These are phyloP conservation scores for Colletotrichum incanum DNA, from an alignment of 2,329 filamentous ascomycete species.

Conservation along the genomic window DNA sequence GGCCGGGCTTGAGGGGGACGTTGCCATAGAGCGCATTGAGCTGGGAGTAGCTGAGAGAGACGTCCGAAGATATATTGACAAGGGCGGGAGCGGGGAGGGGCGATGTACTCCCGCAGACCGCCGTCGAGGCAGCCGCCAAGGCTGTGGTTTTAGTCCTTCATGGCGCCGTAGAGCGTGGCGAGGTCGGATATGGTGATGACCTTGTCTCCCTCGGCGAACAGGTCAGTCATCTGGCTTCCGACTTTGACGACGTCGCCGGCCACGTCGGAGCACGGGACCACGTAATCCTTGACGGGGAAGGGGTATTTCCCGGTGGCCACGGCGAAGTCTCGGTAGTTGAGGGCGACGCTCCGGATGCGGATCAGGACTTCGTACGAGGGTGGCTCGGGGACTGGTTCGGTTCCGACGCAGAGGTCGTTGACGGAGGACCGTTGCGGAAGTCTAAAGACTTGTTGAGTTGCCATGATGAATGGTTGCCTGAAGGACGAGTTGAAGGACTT, in stretches of 20 bases:
- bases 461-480: neutral
- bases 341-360: constrained; percentile 49
- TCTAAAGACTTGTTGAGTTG: constrained; percentile 30
- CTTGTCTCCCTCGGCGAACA: constrained; percentile 51
- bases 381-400: constrained; percentile 48
- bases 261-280: constrained; percentile 55
- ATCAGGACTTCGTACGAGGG: constrained; percentile 50
- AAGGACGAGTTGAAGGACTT: too few relatives aligned
- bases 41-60: constrained; percentile 53
- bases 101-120: constrained; percentile 58
- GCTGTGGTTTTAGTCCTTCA: constrained; percentile 44
- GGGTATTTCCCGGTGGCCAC: constrained; percentile 51
- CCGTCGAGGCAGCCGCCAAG: constrained; percentile 55
- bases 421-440: constrained; percentile 37
- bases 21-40: constrained; percentile 62
- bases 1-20: constrained; percentile 56
- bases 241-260: constrained; percentile 53
- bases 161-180: constrained; percentile 48
- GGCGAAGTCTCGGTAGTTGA: constrained; percentile 55
- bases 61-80: constrained; percentile 56
- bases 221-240: constrained; percentile 46
- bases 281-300: constrained; percentile 50
- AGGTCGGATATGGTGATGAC: constrained; percentile 50
- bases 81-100: constrained; percentile 57
- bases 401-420: constrained; percentile 46